phyloP scores from a whole-genome alignment of 352 stramenopile species.

The Phytophthora sansomeana region DNA sequence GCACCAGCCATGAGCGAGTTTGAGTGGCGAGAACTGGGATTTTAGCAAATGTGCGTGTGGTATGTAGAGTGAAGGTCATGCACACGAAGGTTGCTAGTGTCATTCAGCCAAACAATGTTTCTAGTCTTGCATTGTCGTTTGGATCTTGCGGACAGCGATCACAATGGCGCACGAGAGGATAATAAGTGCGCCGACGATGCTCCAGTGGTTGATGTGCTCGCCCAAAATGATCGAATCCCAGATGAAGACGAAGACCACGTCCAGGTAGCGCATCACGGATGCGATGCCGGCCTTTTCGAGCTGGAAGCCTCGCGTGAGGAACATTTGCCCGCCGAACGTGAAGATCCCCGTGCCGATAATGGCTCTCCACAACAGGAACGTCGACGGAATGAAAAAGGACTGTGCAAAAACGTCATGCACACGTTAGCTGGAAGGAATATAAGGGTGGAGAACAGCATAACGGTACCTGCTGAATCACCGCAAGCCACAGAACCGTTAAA shows the following conservation, averaged over 20 bases:
- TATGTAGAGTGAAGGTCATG: no score
- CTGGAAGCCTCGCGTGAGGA: conserved; percentile 76
- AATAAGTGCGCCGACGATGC: conserved; percentile 60
- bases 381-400: conserved; percentile 41
- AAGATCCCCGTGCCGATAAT: conserved; percentile 51
- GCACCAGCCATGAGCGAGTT: conserved; percentile 22
- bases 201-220: conserved; percentile 65
- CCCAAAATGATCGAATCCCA: conserved; percentile 68
- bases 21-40: neutral
- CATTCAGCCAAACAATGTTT: neutral
- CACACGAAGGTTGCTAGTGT: no score
- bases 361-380: conserved; percentile 49
- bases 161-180: conserved; percentile 59
- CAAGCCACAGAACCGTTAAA: conserved; percentile 45
- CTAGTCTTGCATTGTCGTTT: conserved; percentile 21
- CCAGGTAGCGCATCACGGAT: conserved; percentile 72
- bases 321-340: conserved; percentile 66
- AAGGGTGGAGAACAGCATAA: neutral
- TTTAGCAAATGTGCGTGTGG: neutral
- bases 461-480: conserved; percentile 53
- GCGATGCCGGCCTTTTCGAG: conserved; percentile 71
- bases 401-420: neutral
- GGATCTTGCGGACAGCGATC: conserved; percentile 59
- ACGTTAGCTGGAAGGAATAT: neutral
- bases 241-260: conserved; percentile 80